phyloP scores from a whole-genome alignment of 2,329 filamentous ascomycete species.

The Nannizzia gypsea region DNA sequence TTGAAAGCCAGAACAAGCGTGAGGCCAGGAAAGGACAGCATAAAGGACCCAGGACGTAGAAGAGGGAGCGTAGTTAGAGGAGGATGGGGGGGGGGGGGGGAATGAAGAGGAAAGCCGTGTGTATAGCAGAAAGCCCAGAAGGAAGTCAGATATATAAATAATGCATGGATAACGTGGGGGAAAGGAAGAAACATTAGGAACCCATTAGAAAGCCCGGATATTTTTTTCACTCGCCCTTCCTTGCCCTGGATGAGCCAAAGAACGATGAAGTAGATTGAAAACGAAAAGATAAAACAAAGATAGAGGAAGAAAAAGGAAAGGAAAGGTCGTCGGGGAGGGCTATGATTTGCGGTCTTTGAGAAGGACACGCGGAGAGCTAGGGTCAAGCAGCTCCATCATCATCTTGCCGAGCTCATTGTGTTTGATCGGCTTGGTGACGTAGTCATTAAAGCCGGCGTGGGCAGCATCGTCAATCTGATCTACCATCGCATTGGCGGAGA shows the following conservation, averaged over 20 bases:
- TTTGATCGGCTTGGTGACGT: slow-evolving; percentile 40
- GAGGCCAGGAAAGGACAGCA: background rate
- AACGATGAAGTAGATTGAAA: background rate
- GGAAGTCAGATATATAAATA: background rate
- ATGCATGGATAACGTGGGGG: background rate
- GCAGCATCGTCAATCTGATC: slow-evolving; percentile 38
- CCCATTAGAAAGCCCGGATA: background rate
- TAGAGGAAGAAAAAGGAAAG: background rate
- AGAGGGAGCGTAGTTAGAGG: background rate
- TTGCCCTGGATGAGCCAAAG: background rate
- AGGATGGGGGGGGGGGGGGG: background rate
- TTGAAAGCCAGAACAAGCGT: background rate
- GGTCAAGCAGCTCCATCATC: slow-evolving; percentile 39
- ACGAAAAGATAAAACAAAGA: slow-evolving; percentile 5
- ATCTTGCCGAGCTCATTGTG: slow-evolving; percentile 39
- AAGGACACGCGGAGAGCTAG: slow-evolving; percentile 26
- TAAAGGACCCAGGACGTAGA: slow-evolving; percentile 1
- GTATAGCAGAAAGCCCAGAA: background rate
- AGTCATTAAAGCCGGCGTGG: slow-evolving; percentile 38
- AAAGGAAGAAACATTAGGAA: too few species aligned
- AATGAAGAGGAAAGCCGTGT: background rate
- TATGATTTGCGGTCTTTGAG: slow-evolving; percentile 24
- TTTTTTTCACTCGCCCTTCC: background rate
- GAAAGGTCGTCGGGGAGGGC: background rate
- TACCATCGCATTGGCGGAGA: slow-evolving; percentile 40